Evolutionary conservation across 768 basidiomycete species (phyloP).

Genomic region (Tricholoma flavovirens): DNA sequence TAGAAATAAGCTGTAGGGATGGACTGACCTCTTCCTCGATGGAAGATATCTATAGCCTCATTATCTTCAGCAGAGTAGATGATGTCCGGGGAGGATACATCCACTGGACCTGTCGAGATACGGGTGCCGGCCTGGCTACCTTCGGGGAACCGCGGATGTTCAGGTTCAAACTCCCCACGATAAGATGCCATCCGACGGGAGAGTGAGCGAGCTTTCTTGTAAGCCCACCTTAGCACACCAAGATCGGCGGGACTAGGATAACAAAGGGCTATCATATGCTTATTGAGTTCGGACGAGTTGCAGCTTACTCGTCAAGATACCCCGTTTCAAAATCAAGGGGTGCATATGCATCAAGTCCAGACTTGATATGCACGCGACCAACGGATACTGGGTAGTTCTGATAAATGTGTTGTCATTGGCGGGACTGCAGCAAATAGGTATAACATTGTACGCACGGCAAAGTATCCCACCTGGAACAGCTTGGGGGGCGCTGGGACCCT

Average conservation of each 20-base stretch:
- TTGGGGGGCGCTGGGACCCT: too few relatives aligned
- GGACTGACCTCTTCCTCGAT: slow-evolving; percentile 26
- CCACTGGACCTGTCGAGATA: slow-evolving; percentile 23
- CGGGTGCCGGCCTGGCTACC: slow-evolving; percentile 26
- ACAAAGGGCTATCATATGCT: too few relatives aligned
- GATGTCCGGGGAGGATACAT: slow-evolving; percentile 30
- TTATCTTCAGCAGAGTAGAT: slow-evolving; percentile 37
- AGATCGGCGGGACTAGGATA: slow-evolving; percentile 31
- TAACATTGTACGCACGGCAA: too few relatives aligned
- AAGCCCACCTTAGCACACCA: slow-evolving; percentile 40
- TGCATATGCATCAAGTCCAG: slow-evolving; percentile 34
- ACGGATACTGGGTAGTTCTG: slow-evolving; percentile 42
- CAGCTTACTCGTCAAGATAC: slow-evolving; percentile 35
- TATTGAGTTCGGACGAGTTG: too few relatives aligned
- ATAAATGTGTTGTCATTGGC: not conserved
- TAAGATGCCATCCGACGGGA: slow-evolving; percentile 45
- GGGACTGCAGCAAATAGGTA: too few relatives aligned
- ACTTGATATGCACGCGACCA: slow-evolving; percentile 45
- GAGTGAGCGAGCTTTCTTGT: slow-evolving; percentile 51
- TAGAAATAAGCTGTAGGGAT: not conserved
- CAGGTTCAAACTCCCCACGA: slow-evolving; percentile 31
- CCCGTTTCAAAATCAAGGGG: slow-evolving; percentile 40
- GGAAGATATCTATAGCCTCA: slow-evolving; percentile 34
- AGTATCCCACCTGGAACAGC: too few relatives aligned
- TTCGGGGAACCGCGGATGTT: slow-evolving; percentile 32